phyloP scores from a whole-genome alignment of 2,329 filamentous ascomycete species.

The Ophiostoma sp. region DNA sequence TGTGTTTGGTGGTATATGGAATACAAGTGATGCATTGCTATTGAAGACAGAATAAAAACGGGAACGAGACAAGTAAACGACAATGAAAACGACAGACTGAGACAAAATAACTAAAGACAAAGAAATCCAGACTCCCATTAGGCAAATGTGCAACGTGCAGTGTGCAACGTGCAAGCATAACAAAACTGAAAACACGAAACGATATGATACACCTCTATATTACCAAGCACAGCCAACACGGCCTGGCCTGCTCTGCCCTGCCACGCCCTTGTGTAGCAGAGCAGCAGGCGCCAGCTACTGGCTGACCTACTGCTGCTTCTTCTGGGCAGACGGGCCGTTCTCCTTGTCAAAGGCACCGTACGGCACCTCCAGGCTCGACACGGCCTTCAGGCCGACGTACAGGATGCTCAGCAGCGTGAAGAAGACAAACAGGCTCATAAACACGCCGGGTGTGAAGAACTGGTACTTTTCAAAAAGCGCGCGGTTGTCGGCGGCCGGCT shows the following conservation, averaged over 20 bases:
- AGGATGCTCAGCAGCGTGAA: constrained; percentile 71
- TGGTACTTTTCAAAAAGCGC: constrained; percentile 87
- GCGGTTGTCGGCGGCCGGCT: constrained; percentile 37
- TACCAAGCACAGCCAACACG: background rate
- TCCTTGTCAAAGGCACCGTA: constrained; percentile 97
- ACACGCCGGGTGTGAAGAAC: constrained; percentile 86
- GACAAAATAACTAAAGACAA: background rate
- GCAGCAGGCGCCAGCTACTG: constrained; percentile 20
- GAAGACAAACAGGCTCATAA: constrained; percentile 72
- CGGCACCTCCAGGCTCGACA: constrained; percentile 77
- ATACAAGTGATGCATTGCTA: background rate
- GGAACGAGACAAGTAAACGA: background rate
- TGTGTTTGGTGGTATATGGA: too few species aligned
- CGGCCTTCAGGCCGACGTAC: constrained; percentile 68
- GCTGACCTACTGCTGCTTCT: constrained; percentile 58
- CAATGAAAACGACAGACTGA: background rate
- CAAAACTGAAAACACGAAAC: constrained; percentile 8
- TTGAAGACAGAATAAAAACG: background rate
- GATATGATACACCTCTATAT: constrained; percentile 16
- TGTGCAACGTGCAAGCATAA: background rate
- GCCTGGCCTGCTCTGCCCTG: background rate
- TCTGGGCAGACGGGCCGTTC: constrained; percentile 81
- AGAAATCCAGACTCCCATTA: constrained; percentile 13
- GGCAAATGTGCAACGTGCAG: background rate
- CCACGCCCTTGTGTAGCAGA: background rate